Percentiles rank a stretch among this genome's conserved stretches.
Conservation (phyloP, 1,139 yeast species). For the Saccharomyces hybrid region DNA sequence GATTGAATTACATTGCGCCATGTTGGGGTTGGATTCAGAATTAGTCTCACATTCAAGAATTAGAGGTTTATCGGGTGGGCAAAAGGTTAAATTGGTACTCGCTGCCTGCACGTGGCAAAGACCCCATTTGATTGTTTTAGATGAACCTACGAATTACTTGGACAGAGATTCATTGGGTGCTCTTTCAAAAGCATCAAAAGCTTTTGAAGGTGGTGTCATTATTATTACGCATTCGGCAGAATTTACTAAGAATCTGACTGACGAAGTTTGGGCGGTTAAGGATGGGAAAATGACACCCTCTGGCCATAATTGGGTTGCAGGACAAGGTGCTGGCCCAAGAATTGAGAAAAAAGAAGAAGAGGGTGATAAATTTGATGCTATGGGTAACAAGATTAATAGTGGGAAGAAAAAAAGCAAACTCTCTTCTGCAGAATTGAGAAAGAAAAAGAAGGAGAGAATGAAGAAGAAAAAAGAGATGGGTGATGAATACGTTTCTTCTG, state of each 20-base stretch:
- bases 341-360: constrained; percentile 89
- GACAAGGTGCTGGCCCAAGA: constrained; percentile 99
- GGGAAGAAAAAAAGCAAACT: constrained; percentile 94
- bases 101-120: constrained; percentile 99
- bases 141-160: constrained; percentile 97
- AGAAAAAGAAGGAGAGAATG: constrained; percentile 99
- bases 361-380: constrained; percentile 97
- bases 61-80: constrained; percentile 99
- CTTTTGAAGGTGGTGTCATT: constrained; percentile 98
- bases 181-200: constrained; percentile 94
- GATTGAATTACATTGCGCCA: constrained; percentile 94
- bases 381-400: constrained; percentile 98
- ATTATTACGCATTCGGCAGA: constrained; percentile 99
- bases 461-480: constrained; percentile 99
- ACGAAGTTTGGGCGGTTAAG: constrained; percentile 98
- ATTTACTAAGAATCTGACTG: constrained; percentile 97
- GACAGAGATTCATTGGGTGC: constrained; percentile 99
- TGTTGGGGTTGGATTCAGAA: constrained; percentile 97
- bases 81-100: constrained; percentile 96
- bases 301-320: constrained; percentile 99
- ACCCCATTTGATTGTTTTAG: constrained; percentile 97
- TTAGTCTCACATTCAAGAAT: constrained; percentile 98
- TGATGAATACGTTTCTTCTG: constrained; percentile 96
- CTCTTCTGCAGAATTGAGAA: constrained; percentile 96
- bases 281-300: constrained; percentile 98